Evolutionary conservation across 2,329 filamentous ascomycete genomes (phyloP).

Genomic region (Westerdykella aurantiaca): DNA sequence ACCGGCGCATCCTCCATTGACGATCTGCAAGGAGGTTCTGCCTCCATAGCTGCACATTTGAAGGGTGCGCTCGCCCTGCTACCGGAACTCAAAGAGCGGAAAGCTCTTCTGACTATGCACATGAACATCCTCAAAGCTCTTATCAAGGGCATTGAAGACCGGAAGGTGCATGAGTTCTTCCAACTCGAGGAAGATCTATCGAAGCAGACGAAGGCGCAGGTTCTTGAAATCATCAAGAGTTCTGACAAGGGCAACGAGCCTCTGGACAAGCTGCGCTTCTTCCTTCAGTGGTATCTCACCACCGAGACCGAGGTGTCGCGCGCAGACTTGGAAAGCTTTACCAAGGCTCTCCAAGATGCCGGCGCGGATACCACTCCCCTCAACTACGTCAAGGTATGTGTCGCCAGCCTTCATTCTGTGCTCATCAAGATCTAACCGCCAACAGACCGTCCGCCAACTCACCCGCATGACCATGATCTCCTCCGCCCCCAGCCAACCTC

Average conservation of each 20-base stretch:
- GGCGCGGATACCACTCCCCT: conserved; percentile 73
- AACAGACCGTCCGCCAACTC: conserved; percentile 67
- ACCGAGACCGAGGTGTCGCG: conserved; percentile 83
- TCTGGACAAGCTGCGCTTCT: conserved; percentile 83
- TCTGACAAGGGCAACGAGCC: conserved; percentile 75
- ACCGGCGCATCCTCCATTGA: conserved; percentile 90
- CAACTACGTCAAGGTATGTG: conserved; percentile 61
- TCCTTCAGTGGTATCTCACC: conserved; percentile 88
- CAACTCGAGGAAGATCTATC: conserved; percentile 88
- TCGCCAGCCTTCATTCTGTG: background rate
- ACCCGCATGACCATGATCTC: conserved; percentile 98
- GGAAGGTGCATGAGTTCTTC: conserved; percentile 93
- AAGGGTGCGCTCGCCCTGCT: conserved; percentile 92
- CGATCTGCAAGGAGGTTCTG: conserved; percentile 83
- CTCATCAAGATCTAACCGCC: conserved; percentile 1
- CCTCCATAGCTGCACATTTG: conserved; percentile 84
- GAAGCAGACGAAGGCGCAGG: conserved; percentile 84
- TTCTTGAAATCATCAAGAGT: conserved; percentile 80
- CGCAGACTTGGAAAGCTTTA: conserved; percentile 77
- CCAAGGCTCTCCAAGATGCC: conserved; percentile 70
- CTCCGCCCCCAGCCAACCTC: conserved; percentile 64
- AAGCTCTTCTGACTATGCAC: conserved; percentile 82
- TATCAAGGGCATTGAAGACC: conserved; percentile 80
- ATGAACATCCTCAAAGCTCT: conserved; percentile 92
- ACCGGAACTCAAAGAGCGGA: conserved; percentile 86